Evolutionary conservation across 1,284 basidiomycete species (phyloP), one percentile per base, ranked within the genome.

Genomic region (Anthracocystis panici-leucophaei): DNA sequence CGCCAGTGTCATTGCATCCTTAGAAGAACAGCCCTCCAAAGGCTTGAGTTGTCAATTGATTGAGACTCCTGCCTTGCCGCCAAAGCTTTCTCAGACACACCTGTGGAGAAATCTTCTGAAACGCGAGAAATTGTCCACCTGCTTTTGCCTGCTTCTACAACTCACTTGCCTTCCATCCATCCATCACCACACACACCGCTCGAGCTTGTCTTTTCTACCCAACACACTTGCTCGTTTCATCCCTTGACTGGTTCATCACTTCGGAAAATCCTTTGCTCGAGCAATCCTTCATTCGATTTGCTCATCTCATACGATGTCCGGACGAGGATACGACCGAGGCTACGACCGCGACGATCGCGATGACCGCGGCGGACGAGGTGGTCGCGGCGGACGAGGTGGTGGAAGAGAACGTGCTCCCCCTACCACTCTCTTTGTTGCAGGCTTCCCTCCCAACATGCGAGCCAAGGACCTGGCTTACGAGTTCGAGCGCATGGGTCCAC

Each of bases 391-490:
- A 9, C 49, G 68, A 11, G 44, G 68, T 12, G 67, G 58, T 31
- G 51, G 68, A 49, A 29, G 68, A 23, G 68, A 71, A n/a, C 71
- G 65, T 33, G 71, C 71, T 33, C 65, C 65, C 38, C 65, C 61
- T 8, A 75, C 68, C 44, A 78, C 74, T 0, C 76, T 80, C 45
- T 82, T 73, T 33, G 80, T 80, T 7, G 72, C 73, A 11, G 77
- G 77, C 53, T 82, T 82, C 56, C 80, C 80, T 33, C 72, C 80
- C 21, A 61, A 56, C 55, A 82, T 82, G 76, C 64, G 73, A 16
- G 80, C 80, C 38, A 69, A 80, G 58, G 81, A 82, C 25, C 76
- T 82, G 0, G 81, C 79, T 2, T 80, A 80, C 67, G 79, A 82
- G 49, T 82, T 82, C 38, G 81, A 82, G 58, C 61, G 78, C 18